Evolutionary conservation across 1,284 basidiomycete genomes (phyloP).

Genomic region (Spongispora temasekensis): DNA sequence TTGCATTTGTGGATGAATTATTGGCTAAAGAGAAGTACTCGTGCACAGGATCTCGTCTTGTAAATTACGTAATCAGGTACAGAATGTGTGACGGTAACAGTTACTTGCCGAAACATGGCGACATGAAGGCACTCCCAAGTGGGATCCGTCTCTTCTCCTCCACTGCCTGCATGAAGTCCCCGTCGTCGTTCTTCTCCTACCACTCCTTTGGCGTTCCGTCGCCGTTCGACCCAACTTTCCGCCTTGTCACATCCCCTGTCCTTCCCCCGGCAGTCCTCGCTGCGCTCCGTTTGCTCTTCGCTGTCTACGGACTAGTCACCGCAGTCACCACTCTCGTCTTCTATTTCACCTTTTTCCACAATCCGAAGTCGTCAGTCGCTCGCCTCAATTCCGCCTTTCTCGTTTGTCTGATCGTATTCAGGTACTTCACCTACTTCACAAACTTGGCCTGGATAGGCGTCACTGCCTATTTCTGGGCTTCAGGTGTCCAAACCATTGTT

Average conservation of each 20-base stretch:
- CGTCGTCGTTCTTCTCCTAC: constrained; percentile 17
- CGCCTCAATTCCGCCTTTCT: not conserved
- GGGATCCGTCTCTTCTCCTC: not conserved
- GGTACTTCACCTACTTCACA: constrained; percentile 68
- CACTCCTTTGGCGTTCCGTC: constrained; percentile 30
- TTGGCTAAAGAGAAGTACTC: not conserved
- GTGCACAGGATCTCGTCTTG: constrained; percentile 24
- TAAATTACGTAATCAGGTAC: not conserved
- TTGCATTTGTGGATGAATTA: not conserved
- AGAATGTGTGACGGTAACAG: too few relatives aligned
- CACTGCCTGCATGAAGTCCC: constrained; percentile 9
- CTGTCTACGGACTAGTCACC: constrained; percentile 53
- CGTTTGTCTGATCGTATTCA: constrained; percentile 22
- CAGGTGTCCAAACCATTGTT: constrained; percentile 53
- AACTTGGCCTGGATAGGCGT: constrained; percentile 63
- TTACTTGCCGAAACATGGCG: too few relatives aligned
- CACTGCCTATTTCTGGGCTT: constrained; percentile 60
- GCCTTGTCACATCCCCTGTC: constrained; percentile 61
- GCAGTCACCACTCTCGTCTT: constrained; percentile 47
- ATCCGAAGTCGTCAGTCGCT: constrained; percentile 30
- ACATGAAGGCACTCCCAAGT: too few relatives aligned
- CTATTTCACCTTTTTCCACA: constrained; percentile 33
- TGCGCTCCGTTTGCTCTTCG: constrained; percentile 48
- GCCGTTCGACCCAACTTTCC: constrained; percentile 55
- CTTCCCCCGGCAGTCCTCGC: constrained; percentile 50